Base-by-base conservation (phyloP, 257 asterid genomes). In the Forsythia viridissima region DNA sequence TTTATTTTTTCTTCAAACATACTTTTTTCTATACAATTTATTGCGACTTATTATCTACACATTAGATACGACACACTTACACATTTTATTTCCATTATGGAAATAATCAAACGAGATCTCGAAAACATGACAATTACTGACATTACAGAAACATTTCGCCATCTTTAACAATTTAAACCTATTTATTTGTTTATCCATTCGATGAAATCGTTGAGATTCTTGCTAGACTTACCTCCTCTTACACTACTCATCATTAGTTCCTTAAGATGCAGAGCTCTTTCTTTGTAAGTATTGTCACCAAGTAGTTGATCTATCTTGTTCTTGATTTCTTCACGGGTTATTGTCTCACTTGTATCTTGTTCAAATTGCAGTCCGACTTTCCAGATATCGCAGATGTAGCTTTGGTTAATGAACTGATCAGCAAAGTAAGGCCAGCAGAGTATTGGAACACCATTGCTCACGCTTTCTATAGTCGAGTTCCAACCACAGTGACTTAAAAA, bases 401-500 rank as follows among this genome's bases (percentile, higher is more conserved):
- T 86, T 86, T 78, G 82, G 74, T 88, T 90, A 8, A 86, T 72
- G 43, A 86, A 87, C 73, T 92, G 97, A 11, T 92, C 94, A 0
- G 91, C 90, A 38, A 88, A 84, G 70, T 82, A 85, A 71, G 93
- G 92, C 92, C 90, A 85, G 77, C 93, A 88, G 15, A 89, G 73
- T 8, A 90, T 68, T 0, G 92, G 92, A 48, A 91, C 82, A 0
- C 97, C 94, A 5, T 77, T 76, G 71, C 88, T 84, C 5, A 86
- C 77, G 13, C 92, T 82, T 18, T 92, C 97, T 11, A 92, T 52
- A 0, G 86, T 83, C 2, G 96, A 92, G 39, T 90, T 92, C 96
- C 94, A 91, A 3, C 97, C 97, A 70, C 97, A 91, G 74, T 89
- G 97, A n/a, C 90, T 89, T 4, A 88, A 18, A 65, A 92, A 92